Base-by-base conservation (phyloP, 2,329 filamentous ascomycete genomes). In the Fusarium tupiense region DNA sequence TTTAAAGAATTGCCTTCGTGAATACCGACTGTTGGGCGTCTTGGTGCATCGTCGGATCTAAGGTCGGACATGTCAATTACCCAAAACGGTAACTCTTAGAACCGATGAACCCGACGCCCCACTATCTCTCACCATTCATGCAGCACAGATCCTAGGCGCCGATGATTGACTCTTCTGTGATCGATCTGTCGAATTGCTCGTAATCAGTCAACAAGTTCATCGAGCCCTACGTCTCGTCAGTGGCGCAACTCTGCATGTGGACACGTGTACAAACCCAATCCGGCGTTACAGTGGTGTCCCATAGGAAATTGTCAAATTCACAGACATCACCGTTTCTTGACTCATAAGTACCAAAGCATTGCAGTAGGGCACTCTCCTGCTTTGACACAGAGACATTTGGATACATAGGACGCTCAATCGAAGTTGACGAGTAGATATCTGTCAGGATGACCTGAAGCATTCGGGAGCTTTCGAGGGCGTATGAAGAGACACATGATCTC, bases 91-190 rank as follows among this genome's bases (percentile, higher is more conserved):
- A 75, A 75, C 26, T 3, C 7, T 61, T 37, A 62, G 11, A 24
- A 35, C 73, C 73, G 73, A 57, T 26, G 50, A 38, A 3, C 56
- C 73, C 65, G 49, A 29, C 22, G 35, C 56, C 22, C 61, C 50
- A 24, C 49, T 16, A 20, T 8, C 24, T 35, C 19, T 53, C 41
- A 12, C 17, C n/a, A 17, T 14, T 44, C 33, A 8, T 11, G 9
- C 14, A 29, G 14, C 9, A 22, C 33, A 54, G 4, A 24, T 7
- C n/a, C 24, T 49, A 16, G 4, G 13, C 12, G 16, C 49, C 43
- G 6, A 40, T 35, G 3, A 56, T n/a, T 4, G 60, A n/a, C 43
- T 50, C 44, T 22, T 62, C 37, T 12, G 4, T 26, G 6, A 19
- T 6, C 24, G 26, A 4, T 19, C 8, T 9, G 8, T 29, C 19